These are phyloP conservation scores for Tetrapisispora fleetii DNA, from an alignment of 805 yeast genomes.

Conservation along the genomic window DNA sequence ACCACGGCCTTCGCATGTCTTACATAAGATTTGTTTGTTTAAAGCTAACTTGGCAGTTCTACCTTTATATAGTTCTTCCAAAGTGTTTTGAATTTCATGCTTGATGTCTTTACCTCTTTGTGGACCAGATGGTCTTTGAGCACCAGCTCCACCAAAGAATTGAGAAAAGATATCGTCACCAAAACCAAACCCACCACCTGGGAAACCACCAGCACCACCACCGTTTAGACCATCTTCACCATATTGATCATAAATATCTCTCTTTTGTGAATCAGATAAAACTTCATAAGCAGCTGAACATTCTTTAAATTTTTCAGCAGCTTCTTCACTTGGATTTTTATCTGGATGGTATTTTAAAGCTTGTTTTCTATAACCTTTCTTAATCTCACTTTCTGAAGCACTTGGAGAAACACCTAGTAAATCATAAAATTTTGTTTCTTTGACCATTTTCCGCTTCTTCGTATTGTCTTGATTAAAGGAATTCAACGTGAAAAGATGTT, in stretches of 20 bases:
- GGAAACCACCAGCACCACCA: constrained; percentile 63
- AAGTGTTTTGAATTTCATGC: constrained; percentile 73
- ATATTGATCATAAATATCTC: constrained; percentile 77
- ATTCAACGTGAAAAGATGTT: constrained; percentile 6
- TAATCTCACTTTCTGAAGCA: constrained; percentile 62
- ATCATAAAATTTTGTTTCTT: constrained; percentile 71
- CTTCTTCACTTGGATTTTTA: constrained; percentile 70
- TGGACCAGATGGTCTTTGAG: constrained; percentile 71
- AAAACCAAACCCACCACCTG: constrained; percentile 36
- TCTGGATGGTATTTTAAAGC: constrained; percentile 81
- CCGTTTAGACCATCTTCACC: constrained; percentile 90
- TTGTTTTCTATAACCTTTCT: constrained; percentile 73
- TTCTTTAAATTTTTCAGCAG: constrained; percentile 92
- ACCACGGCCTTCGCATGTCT: constrained; percentile 86
- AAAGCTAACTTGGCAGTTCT: constrained; percentile 88
- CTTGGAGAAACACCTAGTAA: constrained; percentile 58
- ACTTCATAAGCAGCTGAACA: constrained; percentile 81
- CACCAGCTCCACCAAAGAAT: constrained; percentile 74
- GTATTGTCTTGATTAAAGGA: constrained; percentile 4
- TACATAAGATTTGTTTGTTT: constrained; percentile 84
- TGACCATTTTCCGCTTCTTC: constrained; percentile 47
- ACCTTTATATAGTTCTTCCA: constrained; percentile 92
- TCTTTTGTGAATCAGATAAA: constrained; percentile 78
- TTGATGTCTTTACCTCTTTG: constrained; percentile 83
- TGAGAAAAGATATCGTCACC: constrained; percentile 43